These are phyloP conservation scores for Agrocybe chaxingu DNA, from an alignment of 768 basidiomycete genomes.

Conservation along the genomic window DNA sequence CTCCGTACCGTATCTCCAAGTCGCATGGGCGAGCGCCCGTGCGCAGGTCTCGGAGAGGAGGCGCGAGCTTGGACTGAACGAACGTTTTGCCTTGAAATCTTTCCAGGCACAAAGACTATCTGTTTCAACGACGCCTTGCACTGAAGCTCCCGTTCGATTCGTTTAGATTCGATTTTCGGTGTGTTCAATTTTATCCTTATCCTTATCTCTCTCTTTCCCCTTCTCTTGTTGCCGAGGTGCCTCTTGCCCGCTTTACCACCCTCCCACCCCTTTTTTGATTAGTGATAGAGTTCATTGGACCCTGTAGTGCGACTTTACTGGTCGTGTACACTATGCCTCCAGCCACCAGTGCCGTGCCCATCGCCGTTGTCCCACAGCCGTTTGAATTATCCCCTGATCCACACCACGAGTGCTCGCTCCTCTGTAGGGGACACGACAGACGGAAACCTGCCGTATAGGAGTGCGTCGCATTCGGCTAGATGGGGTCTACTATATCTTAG, in stretches of 20 bases:
- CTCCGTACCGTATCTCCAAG: slow-evolving; percentile 23
- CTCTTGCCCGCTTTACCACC: not conserved
- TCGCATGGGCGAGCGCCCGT: not conserved
- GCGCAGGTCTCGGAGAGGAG: too few species aligned
- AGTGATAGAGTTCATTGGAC: not conserved
- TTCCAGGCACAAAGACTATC: slow-evolving; percentile 78
- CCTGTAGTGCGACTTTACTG: not conserved
- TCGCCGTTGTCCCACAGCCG: too few species aligned
- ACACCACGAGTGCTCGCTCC: too few species aligned
- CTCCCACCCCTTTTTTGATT: not conserved
- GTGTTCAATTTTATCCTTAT: slow-evolving; percentile 17
- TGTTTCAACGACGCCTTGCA: slow-evolving; percentile 76
- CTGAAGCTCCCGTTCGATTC: slow-evolving; percentile 67
- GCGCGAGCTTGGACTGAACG: not conserved
- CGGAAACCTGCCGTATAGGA: too few species aligned
- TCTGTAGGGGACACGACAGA: too few species aligned
- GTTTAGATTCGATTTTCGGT: slow-evolving; percentile 88
- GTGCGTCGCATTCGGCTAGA: too few species aligned
- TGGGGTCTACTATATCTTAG: too few species aligned
- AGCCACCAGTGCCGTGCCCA: too few species aligned
- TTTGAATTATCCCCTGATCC: too few species aligned
- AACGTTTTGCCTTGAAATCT: slow-evolving; percentile 18
- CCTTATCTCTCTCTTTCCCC: not conserved
- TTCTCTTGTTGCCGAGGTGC: not conserved
- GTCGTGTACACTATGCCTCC: too few species aligned